phyloP scores from a whole-genome alignment of 2,329 filamentous ascomycete genomes.

The Diaporthe nobilis region DNA sequence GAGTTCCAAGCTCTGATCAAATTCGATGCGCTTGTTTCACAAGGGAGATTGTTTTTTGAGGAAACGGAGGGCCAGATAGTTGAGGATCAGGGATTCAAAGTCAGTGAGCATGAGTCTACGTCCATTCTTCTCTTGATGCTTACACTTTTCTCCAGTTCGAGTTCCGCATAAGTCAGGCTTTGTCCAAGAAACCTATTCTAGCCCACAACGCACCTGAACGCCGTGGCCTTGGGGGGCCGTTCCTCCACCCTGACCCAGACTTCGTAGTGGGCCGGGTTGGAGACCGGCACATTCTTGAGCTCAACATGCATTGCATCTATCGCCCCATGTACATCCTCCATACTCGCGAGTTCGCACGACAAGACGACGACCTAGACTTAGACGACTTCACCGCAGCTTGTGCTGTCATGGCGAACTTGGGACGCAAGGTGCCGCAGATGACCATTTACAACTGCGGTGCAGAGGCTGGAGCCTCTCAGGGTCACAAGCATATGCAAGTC shows the following conservation, averaged over 20 bases:
- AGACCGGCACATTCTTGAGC: not conserved
- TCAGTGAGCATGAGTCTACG: not conserved
- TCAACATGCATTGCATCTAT: constrained; percentile 1
- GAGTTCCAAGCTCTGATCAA: not conserved
- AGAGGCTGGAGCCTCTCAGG: not conserved
- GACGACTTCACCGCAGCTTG: not conserved
- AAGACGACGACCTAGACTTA: not conserved
- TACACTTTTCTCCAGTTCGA: not conserved
- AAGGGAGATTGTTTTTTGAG: not conserved
- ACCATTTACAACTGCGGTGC: not conserved
- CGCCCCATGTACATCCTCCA: not conserved
- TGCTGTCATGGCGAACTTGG: not conserved
- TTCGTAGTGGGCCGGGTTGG: not conserved
- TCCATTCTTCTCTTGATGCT: not conserved
- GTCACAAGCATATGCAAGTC: constrained; percentile 1
- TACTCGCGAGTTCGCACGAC: not conserved
- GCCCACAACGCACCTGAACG: not conserved
- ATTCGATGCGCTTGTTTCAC: not conserved
- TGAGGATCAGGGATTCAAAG: not conserved
- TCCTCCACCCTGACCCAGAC: not conserved
- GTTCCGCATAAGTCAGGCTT: not conserved
- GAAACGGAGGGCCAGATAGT: not conserved
- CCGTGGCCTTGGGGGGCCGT: not conserved
- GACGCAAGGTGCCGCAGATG: not conserved
- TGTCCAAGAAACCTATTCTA: not conserved